phyloP scores from a whole-genome alignment of 179 eudicot species.

The Beta corolliflora region DNA sequence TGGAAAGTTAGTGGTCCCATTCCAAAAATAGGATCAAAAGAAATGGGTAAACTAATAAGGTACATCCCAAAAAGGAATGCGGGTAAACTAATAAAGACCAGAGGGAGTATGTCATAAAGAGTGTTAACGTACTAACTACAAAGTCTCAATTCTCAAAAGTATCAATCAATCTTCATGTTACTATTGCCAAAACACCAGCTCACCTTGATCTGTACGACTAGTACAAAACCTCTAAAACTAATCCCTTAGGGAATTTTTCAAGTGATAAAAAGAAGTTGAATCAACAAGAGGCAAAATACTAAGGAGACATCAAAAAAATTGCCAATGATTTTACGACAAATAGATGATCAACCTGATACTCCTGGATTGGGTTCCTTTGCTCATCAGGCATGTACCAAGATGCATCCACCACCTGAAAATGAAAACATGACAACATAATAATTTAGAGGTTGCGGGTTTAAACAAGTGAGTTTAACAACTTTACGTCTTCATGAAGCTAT shows the following conservation, averaged over 20 bases:
- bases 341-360: constrained; percentile 61
- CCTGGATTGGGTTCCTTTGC: constrained; percentile 89
- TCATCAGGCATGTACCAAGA: constrained; percentile 99
- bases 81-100: too few species aligned
- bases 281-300: background rate
- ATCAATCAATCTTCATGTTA: background rate
- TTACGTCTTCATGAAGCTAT: constrained; percentile 5
- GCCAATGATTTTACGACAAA: constrained; percentile 4
- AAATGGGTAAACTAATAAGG: too few species aligned
- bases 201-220: background rate
- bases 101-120: too few species aligned
- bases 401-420: constrained; percentile 83
- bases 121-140: background rate
- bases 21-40: too few species aligned
- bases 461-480: background rate
- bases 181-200: background rate
- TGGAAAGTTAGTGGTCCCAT: too few species aligned
- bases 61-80: too few species aligned
- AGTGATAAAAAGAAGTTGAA: background rate
- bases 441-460: background rate
- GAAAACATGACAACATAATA: background rate
- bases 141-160: background rate
- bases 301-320: background rate
- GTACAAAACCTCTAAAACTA: background rate
- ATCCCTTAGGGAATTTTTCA: background rate